Conservation (phyloP, 1,139 yeast species). For the Meyerozyma guilliermondii region DNA sequence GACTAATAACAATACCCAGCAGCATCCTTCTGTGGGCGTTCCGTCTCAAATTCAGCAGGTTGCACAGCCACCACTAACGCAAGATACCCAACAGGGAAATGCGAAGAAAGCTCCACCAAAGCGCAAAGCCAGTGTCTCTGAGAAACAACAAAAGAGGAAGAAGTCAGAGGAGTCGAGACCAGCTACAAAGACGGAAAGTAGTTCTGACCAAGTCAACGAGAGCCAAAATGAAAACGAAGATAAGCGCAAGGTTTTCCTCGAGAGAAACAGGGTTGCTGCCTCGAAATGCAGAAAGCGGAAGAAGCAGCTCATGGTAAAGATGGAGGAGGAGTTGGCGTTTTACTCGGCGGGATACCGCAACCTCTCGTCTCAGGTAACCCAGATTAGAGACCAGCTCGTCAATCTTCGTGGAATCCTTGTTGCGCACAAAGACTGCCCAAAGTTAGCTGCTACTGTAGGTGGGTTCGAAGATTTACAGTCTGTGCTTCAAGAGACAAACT, state of each 20-base stretch:
- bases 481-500: constrained; percentile 29
- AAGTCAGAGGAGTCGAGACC: constrained; percentile 3
- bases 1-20: neutral
- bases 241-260: constrained; percentile 77
- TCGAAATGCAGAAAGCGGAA: constrained; percentile 92
- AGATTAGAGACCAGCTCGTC: constrained; percentile 55
- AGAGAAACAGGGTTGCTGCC: constrained; percentile 92
- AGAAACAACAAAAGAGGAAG: constrained; percentile 6
- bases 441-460: constrained; percentile 30
- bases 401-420: constrained; percentile 37
- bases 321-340: constrained; percentile 71
- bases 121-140: constrained; percentile 6
- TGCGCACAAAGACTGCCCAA: constrained; percentile 37
- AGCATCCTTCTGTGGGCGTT: neutral
- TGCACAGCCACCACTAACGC: neutral
- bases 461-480: constrained; percentile 32
- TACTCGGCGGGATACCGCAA: constrained; percentile 70
- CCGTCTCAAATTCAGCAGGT: neutral
- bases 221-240: constrained; percentile 49
- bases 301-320: constrained; percentile 78
- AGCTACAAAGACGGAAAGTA: constrained; percentile 2
- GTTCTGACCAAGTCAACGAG: constrained; percentile 14
- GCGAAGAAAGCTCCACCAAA: constrained; percentile 4
- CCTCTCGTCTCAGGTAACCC: constrained; percentile 53
- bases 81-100: neutral